These are phyloP conservation scores for Stentor coeruleus DNA, from an alignment of 73 alveolate species.

Conservation along the genomic window DNA sequence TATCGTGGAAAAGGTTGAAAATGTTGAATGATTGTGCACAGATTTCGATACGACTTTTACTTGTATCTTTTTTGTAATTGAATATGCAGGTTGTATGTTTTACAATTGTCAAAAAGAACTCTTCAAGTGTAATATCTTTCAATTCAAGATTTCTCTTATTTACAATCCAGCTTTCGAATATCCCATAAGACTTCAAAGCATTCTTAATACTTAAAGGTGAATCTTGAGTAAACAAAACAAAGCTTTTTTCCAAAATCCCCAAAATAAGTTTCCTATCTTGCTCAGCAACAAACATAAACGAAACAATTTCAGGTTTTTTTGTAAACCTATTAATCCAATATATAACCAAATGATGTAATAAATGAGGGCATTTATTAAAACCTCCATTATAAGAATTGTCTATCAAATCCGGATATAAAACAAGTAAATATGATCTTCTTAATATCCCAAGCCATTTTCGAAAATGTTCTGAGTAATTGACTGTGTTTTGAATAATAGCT, in stretches of 20 bases:
- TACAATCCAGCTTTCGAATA: not conserved
- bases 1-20: not conserved
- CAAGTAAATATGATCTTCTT: not conserved
- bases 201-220: not conserved
- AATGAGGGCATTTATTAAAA: not conserved
- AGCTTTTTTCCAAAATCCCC: not conserved
- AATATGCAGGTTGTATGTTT: not conserved
- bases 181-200: not conserved
- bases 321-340: not conserved
- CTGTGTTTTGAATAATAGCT: not conserved
- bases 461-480: not conserved
- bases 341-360: not conserved
- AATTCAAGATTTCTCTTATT: not conserved
- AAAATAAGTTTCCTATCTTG: not conserved
- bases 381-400: not conserved
- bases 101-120: not conserved
- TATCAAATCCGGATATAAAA: not conserved
- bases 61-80: too few species aligned
- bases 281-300: not conserved
- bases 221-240: not conserved
- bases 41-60: not conserved
- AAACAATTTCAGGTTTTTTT: not conserved
- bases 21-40: not conserved
- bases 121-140: not conserved
- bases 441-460: not conserved